Base-by-base conservation (phyloP, 345 rosid genomes). In the Anastatica hierochuntica region DNA sequence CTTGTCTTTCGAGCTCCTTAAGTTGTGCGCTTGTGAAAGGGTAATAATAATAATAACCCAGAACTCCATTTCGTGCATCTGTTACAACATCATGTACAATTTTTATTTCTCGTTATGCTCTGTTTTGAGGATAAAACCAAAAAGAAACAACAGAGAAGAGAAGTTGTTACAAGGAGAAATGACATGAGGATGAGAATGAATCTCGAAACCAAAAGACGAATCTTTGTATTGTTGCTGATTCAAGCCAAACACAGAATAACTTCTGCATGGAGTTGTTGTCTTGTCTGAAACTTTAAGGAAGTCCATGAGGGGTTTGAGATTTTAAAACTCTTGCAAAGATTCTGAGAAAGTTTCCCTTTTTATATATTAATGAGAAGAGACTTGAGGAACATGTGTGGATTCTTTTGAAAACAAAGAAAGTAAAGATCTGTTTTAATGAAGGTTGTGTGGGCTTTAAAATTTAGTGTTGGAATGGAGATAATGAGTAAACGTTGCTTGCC, bases 1-100 rank as follows among this genome's bases (percentile, higher is more conserved):
- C 85, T 71, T 92, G 98, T 53, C 88, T 83, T 77, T 79, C 80
- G 3, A 92, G 76, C 72, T 92, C 98, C 34, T 76, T 77, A 67
- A 76, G 59, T 72, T 92, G 98, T 18, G 84, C 80, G 58, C 68
- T 72, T 24, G 98, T 84, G 42, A 92, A 92, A 29, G 90, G 96
- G 21, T 56, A 49, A 15, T 49, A 68, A 4, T 62, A 60, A 19
- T 53, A 67, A 40, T 10, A 31, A 31, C 68, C 29, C 42, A 54
- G 8, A n/a, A 53, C 47, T 47, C 72, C 72, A 12, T 30, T 54
- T 48, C 60, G 66, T 66, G 66, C 24, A 52, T 59, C 65, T 66
- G 55, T 31, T 43, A 43, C 47, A 60, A 43, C 53, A 16, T 19
- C 20, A 43, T n/a, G n/a, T n/a, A n/a, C 8, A 31, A 10, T 6